A percentile compares a stretch with the other conserved stretches of the same genome.
phyloP scores from a whole-genome alignment of 768 basidiomycete species.

The Gloeopeniophorella convolvens region DNA sequence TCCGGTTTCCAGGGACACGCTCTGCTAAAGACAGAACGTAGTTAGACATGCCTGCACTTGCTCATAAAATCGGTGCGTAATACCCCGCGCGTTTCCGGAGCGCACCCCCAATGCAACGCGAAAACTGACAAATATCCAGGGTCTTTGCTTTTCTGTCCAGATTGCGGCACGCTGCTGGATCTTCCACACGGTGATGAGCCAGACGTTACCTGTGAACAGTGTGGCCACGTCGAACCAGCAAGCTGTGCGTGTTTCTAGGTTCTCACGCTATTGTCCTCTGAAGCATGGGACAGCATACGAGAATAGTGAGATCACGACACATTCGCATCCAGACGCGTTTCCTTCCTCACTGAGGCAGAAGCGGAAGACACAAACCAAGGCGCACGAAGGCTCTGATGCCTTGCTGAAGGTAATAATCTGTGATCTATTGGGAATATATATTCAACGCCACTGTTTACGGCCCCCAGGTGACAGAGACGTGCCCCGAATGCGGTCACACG shows the following conservation, averaged over 20 bases:
- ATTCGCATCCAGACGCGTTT: conserved; percentile 91
- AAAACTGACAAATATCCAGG: conserved; percentile 37
- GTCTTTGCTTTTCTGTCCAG: conserved; percentile 89
- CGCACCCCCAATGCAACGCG: neutral
- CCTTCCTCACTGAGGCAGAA: conserved; percentile 84
- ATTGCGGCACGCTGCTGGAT: conserved; percentile 85
- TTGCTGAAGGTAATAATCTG: conserved; percentile 47
- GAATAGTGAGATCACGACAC: conserved; percentile 82
- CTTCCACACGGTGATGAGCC: conserved; percentile 70
- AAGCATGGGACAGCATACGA: conserved; percentile 94
- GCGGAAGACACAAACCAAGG: conserved; percentile 82
- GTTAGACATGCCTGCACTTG: conserved; percentile 21
- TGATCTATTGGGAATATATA: neutral
- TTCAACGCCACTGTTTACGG: neutral
- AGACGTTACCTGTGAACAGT: conserved; percentile 82
- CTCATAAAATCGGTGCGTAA: conserved; percentile 44
- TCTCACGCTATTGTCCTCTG: too few species aligned
- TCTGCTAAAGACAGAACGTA: neutral
- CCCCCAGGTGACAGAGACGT: conserved; percentile 78
- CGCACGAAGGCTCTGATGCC: conserved; percentile 60
- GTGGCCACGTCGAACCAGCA: conserved; percentile 79
- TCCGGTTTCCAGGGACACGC: too few species aligned
- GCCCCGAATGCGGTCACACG: conserved; percentile 78
- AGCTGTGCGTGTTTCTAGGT: conserved; percentile 54
- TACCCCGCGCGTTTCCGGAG: neutral